These are phyloP conservation scores for Hypoxylon cercidicola DNA, from an alignment of 495 filamentous ascomycete species.

Conservation along the genomic window DNA sequence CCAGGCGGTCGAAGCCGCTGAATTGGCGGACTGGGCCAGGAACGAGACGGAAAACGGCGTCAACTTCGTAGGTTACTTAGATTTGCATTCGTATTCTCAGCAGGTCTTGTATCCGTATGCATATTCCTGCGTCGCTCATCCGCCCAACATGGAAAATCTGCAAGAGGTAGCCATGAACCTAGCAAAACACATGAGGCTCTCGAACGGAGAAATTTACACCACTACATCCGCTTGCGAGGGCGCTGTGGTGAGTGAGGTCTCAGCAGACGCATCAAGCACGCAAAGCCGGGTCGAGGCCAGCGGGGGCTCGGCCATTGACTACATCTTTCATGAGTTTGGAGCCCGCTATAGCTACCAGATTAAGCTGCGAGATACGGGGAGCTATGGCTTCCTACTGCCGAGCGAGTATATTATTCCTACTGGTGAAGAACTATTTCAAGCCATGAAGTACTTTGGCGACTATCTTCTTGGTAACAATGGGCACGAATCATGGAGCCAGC, in stretches of 20 bases:
- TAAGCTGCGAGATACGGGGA: slow-evolving; percentile 93
- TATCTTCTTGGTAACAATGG: slow-evolving; percentile 72
- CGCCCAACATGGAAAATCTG: slow-evolving; percentile 89
- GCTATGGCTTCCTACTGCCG: slow-evolving; percentile 92
- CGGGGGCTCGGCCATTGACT: slow-evolving; percentile 92
- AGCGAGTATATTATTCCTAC: slow-evolving; percentile 89
- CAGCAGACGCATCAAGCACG: slow-evolving; percentile 34
- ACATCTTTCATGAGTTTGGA: slow-evolving; percentile 89
- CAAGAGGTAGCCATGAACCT: slow-evolving; percentile 89
- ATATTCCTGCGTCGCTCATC: slow-evolving; percentile 78
- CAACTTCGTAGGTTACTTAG: slow-evolving; percentile 82
- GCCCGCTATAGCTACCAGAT: slow-evolving; percentile 93
- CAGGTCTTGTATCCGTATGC: slow-evolving; percentile 94
- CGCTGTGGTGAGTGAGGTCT: slow-evolving; percentile 58
- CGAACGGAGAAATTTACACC: slow-evolving; percentile 78
- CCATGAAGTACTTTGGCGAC: slow-evolving; percentile 81
- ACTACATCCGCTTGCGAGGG: slow-evolving; percentile 91
- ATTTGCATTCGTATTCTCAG: slow-evolving; percentile 96
- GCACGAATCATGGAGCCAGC: slow-evolving; percentile 54
- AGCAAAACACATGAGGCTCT: slow-evolving; percentile 86
- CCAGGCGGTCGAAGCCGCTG: slow-evolving; percentile 79
- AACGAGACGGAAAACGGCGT: slow-evolving; percentile 81
- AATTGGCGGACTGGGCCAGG: slow-evolving; percentile 83
- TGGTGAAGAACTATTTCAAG: slow-evolving; percentile 84
- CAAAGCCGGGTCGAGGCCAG: slow-evolving; percentile 64